Base-by-base conservation (phyloP, 306 rosid species). In the Sphenostylis stenocarpa region DNA sequence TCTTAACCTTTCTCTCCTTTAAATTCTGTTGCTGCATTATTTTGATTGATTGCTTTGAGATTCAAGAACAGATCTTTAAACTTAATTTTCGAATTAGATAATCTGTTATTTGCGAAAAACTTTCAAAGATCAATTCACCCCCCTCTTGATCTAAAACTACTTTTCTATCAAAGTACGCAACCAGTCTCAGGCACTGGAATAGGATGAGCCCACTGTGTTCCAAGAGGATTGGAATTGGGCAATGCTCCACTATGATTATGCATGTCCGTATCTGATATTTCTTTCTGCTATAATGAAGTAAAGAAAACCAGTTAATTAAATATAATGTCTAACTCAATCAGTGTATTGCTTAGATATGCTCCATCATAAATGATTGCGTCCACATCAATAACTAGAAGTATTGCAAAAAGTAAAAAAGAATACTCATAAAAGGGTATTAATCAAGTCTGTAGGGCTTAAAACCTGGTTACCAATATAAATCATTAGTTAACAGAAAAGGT, bases 121-220 rank as follows among this genome's bases (percentile, higher is more conserved):
- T n/a, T n/a, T n/a, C n/a, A n/a, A n/a, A n/a, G n/a, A n/a, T n/a
- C n/a, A n/a, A n/a, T n/a, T n/a, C n/a, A n/a, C n/a, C n/a, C n/a
- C n/a, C n/a, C n/a, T n/a, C n/a, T n/a, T n/a, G n/a, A n/a, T n/a
- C n/a, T n/a, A n/a, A n/a, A n/a, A n/a, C n/a, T n/a, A n/a, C n/a
- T n/a, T n/a, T n/a, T n/a, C n/a, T n/a, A n/a, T n/a, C n/a, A n/a
- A n/a, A n/a, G n/a, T 65, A 94, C 94, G 21, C 97, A 94, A 48
- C 98, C 98, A 41, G 97, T 89, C 90, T 96, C 98, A 11, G 99
- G 97, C 13, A 87, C 85, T 0, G 88, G 93, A 85, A 96, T 86
- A 58, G 99, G 99, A 80, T 96, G 99, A 20, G 99, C 99, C 99
- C 99, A 96, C 85, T 88, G 90, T 84, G 81, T 52, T 38, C 82